phyloP scores from a whole-genome alignment of 805 yeast species.

The Starmera pachycereana region DNA sequence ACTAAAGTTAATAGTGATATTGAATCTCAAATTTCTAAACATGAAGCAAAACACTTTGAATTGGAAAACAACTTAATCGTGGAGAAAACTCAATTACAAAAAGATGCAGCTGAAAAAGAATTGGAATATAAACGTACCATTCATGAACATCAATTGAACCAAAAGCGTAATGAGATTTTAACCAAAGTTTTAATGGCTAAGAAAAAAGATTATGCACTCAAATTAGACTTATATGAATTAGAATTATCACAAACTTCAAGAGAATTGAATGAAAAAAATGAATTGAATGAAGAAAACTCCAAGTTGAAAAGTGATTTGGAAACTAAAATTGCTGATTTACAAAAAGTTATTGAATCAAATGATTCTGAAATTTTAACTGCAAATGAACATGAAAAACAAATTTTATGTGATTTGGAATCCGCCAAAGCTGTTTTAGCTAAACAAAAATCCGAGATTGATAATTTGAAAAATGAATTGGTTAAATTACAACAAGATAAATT shows the following conservation, averaged over 20 bases:
- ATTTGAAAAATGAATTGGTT: constrained; percentile 12
- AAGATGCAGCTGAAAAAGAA: constrained; percentile 10
- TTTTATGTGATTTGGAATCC: constrained; percentile 5
- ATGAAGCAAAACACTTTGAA: constrained; percentile 4
- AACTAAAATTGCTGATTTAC: constrained; percentile 9
- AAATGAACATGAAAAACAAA: constrained; percentile 6
- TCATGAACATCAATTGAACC: constrained; percentile 11
- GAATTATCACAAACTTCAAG: constrained; percentile 17
- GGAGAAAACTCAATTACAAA: constrained; percentile 9
- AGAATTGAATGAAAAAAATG: constrained; percentile 14
- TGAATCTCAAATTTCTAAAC: constrained; percentile 7
- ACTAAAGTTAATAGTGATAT: constrained; percentile 14
- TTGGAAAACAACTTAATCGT: constrained; percentile 13
- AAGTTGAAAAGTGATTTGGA: constrained; percentile 12
- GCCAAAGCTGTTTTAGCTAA: constrained; percentile 10
- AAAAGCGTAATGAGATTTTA: constrained; percentile 14
- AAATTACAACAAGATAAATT: constrained; percentile 12
- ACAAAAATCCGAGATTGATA: constrained; percentile 8
- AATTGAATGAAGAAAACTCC: constrained; percentile 7
- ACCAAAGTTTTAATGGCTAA: constrained; percentile 18
- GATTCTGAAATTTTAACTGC: constrained; percentile 9
- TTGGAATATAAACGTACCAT: constrained; percentile 9
- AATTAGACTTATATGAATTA: constrained; percentile 13
- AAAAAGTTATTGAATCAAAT: constrained; percentile 12
- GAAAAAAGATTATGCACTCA: constrained; percentile 16